phyloP scores from a whole-genome alignment of 176 grass and related monocot genomes.

The Microstegium vimineum region DNA sequence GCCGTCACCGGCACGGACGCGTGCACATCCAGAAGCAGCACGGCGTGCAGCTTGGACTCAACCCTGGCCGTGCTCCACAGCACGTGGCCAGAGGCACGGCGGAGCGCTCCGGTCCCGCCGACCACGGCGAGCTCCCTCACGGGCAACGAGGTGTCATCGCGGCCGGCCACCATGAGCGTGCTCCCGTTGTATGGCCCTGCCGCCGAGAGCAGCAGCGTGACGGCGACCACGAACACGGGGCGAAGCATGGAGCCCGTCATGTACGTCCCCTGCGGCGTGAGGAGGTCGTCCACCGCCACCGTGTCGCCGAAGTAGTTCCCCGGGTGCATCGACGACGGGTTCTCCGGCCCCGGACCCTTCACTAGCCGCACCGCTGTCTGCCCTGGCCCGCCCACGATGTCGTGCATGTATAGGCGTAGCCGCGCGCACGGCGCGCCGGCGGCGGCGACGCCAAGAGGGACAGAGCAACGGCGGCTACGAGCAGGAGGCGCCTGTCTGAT shows the following conservation, averaged over 20 bases:
- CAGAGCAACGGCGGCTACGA: background rate
- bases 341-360: background rate
- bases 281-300: constrained; percentile 26
- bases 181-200: constrained; percentile 28
- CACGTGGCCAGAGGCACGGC: background rate
- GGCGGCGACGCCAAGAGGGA: background rate
- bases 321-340: constrained; percentile 4
- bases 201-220: background rate
- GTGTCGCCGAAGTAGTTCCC: constrained; percentile 35
- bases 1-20: background rate
- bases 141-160: background rate
- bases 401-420: constrained; percentile 27
- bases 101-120: constrained; percentile 17
- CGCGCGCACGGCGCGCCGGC: background rate
- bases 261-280: constrained; percentile 26
- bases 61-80: constrained; percentile 23
- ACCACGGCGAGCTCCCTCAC: constrained; percentile 43
- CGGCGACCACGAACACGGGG: constrained; percentile 1
- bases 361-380: constrained; percentile 22
- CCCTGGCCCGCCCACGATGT: constrained; percentile 21
- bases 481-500: background rate
- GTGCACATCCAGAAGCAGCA: constrained; percentile 24
- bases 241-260: background rate
- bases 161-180: constrained; percentile 19
- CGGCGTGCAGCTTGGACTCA: background rate